Conservation (phyloP, 1,284 basidiomycete species). For the Exobasidium cylindrosporum region DNA sequence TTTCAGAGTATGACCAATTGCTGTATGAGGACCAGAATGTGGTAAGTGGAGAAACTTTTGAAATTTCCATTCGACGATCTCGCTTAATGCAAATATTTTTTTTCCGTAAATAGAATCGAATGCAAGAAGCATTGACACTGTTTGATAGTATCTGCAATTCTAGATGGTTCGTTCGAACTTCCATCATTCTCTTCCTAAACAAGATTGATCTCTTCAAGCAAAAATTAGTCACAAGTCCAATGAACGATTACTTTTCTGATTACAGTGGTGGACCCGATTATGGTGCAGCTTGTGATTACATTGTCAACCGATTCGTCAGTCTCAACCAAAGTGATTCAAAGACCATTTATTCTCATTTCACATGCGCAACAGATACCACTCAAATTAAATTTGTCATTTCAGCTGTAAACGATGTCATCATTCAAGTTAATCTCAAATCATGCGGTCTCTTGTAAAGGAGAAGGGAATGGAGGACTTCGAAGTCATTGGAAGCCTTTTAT, state of each 20-base stretch:
- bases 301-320: constrained; percentile 45
- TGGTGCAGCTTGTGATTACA: constrained; percentile 50
- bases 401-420: constrained; percentile 61
- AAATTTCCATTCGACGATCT: constrained; percentile 4
- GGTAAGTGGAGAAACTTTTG: constrained; percentile 8
- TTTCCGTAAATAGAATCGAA: constrained; percentile 69
- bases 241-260: constrained; percentile 81
- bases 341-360: constrained; percentile 68
- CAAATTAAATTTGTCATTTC: constrained; percentile 65
- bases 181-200: constrained; percentile 44
- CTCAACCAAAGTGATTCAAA: constrained; percentile 48
- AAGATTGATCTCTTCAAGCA: constrained; percentile 89
- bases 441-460: constrained; percentile 14
- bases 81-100: constrained; percentile 2
- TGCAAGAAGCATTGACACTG: constrained; percentile 91
- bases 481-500: no score
- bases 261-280: constrained; percentile 51
- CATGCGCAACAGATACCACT: constrained; percentile 82
- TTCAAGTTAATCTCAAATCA: constrained; percentile 50
- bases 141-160: constrained; percentile 71
- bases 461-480: background rate
- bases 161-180: constrained; percentile 45
- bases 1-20: constrained; percentile 94
- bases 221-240: constrained; percentile 81
- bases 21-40: constrained; percentile 51